Evolutionary conservation across 352 stramenopile genomes (phyloP).

Genomic region (Phytophthora ohioensis): DNA sequence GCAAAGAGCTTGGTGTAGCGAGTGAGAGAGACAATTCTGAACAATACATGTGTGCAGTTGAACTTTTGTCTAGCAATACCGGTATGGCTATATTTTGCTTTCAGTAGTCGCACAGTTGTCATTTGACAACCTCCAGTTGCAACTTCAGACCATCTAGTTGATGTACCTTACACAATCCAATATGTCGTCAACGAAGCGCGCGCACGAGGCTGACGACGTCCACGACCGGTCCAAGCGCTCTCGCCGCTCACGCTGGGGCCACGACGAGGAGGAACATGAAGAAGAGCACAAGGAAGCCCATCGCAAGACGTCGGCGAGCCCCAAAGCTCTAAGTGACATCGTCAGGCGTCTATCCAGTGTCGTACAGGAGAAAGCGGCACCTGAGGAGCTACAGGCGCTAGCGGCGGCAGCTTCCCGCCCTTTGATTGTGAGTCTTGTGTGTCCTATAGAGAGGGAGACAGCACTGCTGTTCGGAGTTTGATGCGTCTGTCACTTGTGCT

Average conservation of each 20-base stretch:
- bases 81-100: constrained; percentile 6
- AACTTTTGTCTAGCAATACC: not conserved
- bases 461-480: constrained; percentile 33
- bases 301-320: constrained; percentile 19
- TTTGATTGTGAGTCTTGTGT: constrained; percentile 35
- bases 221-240: constrained; percentile 42
- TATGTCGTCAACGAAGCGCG: constrained; percentile 39
- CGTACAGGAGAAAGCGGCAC: constrained; percentile 68
- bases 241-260: constrained; percentile 51
- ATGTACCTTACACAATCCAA: constrained; percentile 7
- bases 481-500: constrained; percentile 30
- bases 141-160: not conserved
- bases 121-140: not conserved
- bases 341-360: constrained; percentile 71
- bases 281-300: not conserved
- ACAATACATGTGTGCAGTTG: constrained; percentile 18
- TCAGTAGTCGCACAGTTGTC: constrained; percentile 9
- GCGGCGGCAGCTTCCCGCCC: constrained; percentile 28
- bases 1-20: not conserved
- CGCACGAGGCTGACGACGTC: constrained; percentile 11
- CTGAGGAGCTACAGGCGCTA: constrained; percentile 43
- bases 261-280: constrained; percentile 22
- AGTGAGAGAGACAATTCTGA: constrained; percentile 21
- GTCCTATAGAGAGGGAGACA: not conserved
- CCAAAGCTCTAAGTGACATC: constrained; percentile 59